Evolutionary conservation across 1,284 basidiomycete species (phyloP).

Genomic region (Microbotryomycetes sp.): DNA sequence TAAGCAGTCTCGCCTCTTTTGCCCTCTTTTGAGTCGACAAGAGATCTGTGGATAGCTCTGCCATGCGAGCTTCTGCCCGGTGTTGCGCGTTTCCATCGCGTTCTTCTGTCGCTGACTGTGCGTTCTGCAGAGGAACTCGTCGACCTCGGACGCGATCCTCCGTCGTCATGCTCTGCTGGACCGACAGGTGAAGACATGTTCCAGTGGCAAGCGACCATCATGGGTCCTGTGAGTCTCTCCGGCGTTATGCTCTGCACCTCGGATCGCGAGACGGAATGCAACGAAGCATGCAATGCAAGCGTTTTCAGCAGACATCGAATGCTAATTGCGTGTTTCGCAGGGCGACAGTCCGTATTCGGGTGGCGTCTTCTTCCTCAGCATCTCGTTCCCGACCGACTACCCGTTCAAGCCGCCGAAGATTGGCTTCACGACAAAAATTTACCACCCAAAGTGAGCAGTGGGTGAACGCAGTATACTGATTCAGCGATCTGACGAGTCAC

Average conservation of each 20-base stretch:
- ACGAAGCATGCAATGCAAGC: slow-evolving; percentile 35
- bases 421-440: slow-evolving; percentile 86
- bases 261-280: slow-evolving; percentile 44
- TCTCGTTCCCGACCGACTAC: slow-evolving; percentile 89
- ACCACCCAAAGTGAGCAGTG: slow-evolving; percentile 47
- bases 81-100: too few relatives aligned
- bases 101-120: neutral
- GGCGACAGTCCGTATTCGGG: slow-evolving; percentile 30
- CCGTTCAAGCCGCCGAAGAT: slow-evolving; percentile 99
- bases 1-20: slow-evolving; percentile 42
- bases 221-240: slow-evolving; percentile 30
- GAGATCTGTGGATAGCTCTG: too few relatives aligned
- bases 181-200: slow-evolving; percentile 95
- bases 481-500: slow-evolving; percentile 53
- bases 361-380: slow-evolving; percentile 46
- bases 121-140: slow-evolving; percentile 68
- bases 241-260: slow-evolving; percentile 25
- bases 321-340: neutral
- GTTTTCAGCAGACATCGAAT: neutral
- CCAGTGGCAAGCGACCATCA: slow-evolving; percentile 60
- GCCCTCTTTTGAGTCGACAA: too few relatives aligned
- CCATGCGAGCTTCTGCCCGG: too few relatives aligned
- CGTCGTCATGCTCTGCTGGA: slow-evolving; percentile 93
- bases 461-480: neutral
- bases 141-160: slow-evolving; percentile 94